These are phyloP conservation scores for Fusarium phyllophilum DNA, from an alignment of 2,329 filamentous ascomycete genomes.

Conservation along the genomic window DNA sequence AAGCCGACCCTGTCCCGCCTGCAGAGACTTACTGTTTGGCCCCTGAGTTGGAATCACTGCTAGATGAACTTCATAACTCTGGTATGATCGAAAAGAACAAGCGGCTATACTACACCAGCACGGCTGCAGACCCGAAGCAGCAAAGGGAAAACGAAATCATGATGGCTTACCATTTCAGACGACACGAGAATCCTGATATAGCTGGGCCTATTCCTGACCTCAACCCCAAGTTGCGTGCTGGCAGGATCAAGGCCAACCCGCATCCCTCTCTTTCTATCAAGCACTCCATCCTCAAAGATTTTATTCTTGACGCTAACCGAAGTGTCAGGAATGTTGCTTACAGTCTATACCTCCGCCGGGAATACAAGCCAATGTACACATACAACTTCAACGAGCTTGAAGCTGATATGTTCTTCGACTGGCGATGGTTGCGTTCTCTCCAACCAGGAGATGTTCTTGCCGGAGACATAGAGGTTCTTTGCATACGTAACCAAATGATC, in stretches of 20 bases:
- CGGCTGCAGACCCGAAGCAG: neutral
- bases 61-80: neutral
- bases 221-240: no score
- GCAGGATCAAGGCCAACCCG: neutral
- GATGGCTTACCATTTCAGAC: neutral
- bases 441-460: accelerated
- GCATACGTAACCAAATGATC: neutral
- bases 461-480: accelerated
- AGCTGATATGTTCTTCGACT: neutral
- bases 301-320: neutral
- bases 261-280: neutral
- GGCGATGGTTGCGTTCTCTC: neutral
- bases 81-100: no score
- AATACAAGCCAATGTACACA: neutral
- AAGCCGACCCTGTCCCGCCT: accelerated
- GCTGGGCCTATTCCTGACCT: accelerated
- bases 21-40: neutral
- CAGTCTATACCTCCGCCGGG: neutral
- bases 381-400: neutral
- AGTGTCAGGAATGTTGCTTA: neutral
- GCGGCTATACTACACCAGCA: neutral
- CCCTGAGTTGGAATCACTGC: neutral
- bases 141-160: neutral
- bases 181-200: neutral
- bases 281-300: neutral